These are phyloP conservation scores for Lepidopterella palustris DNA, from an alignment of 495 filamentous ascomycete species.

Conservation along the genomic window DNA sequence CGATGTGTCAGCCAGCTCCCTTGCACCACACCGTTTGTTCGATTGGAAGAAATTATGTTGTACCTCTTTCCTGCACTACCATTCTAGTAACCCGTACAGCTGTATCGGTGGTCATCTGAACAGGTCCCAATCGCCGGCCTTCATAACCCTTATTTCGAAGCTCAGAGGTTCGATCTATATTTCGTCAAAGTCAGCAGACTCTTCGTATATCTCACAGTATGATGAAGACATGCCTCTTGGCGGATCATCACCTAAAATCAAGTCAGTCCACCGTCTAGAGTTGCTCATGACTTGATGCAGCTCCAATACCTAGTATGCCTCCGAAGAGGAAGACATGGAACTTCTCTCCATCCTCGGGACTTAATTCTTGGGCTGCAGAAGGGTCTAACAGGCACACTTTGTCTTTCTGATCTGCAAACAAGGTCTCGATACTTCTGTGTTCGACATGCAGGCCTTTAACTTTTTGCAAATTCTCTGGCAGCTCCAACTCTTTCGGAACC, in stretches of 20 bases:
- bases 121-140: constrained; percentile 79
- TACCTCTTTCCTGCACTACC: constrained; percentile 77
- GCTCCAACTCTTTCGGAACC: constrained; percentile 58
- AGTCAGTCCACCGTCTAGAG: constrained; percentile 13
- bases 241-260: constrained; percentile 74
- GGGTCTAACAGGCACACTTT: constrained; percentile 88
- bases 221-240: constrained; percentile 64
- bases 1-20: constrained; percentile 9
- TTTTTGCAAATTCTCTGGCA: constrained; percentile 55
- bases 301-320: constrained; percentile 76
- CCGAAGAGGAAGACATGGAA: constrained; percentile 96
- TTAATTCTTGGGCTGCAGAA: constrained; percentile 67
- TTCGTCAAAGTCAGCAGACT: constrained; percentile 23
- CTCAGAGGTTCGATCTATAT: constrained; percentile 82
- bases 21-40: neutral
- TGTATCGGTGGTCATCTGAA: constrained; percentile 98
- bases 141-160: constrained; percentile 86
- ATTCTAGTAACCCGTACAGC: constrained; percentile 89
- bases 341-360: constrained; percentile 67
- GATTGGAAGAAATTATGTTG: constrained; percentile 11
- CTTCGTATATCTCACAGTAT: neutral
- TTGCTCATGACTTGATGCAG: constrained; percentile 1
- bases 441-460: constrained; percentile 60
- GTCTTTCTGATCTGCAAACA: constrained; percentile 59
- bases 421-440: constrained; percentile 64